These are phyloP conservation scores for Rhizoctonia solani DNA, from an alignment of 1,284 basidiomycete species.

Conservation along the genomic window DNA sequence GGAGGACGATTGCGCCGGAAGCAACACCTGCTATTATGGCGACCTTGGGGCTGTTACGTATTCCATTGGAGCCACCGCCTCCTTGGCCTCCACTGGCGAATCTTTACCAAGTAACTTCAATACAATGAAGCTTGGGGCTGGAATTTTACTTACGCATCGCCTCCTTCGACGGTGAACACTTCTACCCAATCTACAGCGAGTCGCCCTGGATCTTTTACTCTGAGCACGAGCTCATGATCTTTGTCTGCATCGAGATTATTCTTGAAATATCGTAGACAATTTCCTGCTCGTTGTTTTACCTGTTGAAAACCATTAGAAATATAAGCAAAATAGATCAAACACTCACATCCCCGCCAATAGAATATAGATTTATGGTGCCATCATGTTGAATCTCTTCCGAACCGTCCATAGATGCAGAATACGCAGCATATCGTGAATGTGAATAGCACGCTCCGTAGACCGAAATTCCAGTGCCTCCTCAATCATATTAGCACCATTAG, in stretches of 20 bases:
- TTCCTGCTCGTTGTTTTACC: slow-evolving; percentile 32
- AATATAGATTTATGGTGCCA: slow-evolving; percentile 29
- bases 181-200: slow-evolving; percentile 30
- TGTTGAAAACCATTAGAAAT: not conserved
- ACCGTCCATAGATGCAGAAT: slow-evolving; percentile 14
- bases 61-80: not conserved
- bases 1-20: slow-evolving; percentile 11
- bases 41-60: not conserved
- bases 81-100: not conserved
- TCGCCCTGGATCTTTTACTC: slow-evolving; percentile 10
- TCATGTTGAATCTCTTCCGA: slow-evolving; percentile 6
- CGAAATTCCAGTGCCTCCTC: slow-evolving; percentile 18
- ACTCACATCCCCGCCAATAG: slow-evolving; percentile 6
- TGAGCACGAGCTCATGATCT: slow-evolving; percentile 9
- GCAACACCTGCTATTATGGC: slow-evolving; percentile 20
- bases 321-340: not conserved
- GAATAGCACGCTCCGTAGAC: slow-evolving; percentile 26
- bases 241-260: not conserved
- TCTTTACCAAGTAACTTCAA: not conserved
- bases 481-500: not conserved
- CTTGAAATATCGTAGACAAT: slow-evolving; percentile 27
- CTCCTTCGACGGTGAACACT: not conserved
- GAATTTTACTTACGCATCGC: not conserved
- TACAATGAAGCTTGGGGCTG: not conserved
- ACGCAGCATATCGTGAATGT: slow-evolving; percentile 16